These are phyloP conservation scores for Lichenothelia convexa DNA, from an alignment of 495 filamentous ascomycete species.

Conservation along the genomic window DNA sequence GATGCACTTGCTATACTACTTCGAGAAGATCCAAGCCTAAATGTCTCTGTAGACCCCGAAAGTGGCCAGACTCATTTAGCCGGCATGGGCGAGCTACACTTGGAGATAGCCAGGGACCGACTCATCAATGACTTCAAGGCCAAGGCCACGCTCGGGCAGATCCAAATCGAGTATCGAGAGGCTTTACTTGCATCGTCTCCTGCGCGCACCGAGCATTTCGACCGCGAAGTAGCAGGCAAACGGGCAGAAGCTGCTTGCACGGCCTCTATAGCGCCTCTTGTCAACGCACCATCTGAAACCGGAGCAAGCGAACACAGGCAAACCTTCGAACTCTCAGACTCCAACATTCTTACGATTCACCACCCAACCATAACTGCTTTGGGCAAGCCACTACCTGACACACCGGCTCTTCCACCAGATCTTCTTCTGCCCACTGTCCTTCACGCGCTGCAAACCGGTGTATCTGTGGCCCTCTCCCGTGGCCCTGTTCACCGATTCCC, in stretches of 20 bases:
- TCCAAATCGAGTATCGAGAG: slow-evolving; percentile 91
- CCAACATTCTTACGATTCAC: slow-evolving; percentile 20
- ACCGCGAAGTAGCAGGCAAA: slow-evolving; percentile 64
- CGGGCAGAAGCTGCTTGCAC: slow-evolving; percentile 58
- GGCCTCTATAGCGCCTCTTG: slow-evolving; percentile 43
- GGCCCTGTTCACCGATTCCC: slow-evolving; percentile 64
- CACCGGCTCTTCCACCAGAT: slow-evolving; percentile 32
- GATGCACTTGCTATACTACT: slow-evolving; percentile 59
- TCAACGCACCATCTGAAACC: slow-evolving; percentile 32
- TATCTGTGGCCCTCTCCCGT: slow-evolving; percentile 65
- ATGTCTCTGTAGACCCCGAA: slow-evolving; percentile 69
- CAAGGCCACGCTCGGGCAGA: slow-evolving; percentile 77
- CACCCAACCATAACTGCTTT: slow-evolving; percentile 17
- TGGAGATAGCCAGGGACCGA: slow-evolving; percentile 82
- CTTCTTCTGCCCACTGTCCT: slow-evolving; percentile 38
- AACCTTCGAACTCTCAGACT: slow-evolving; percentile 20
- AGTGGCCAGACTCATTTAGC: slow-evolving; percentile 82
- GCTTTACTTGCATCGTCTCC: slow-evolving; percentile 36
- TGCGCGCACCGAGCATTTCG: slow-evolving; percentile 43
- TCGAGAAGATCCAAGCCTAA: slow-evolving; percentile 86
- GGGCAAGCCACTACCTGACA: slow-evolving; percentile 6
- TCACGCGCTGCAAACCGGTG: slow-evolving; percentile 55
- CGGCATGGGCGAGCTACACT: slow-evolving; percentile 96
- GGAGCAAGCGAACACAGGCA: neutral
- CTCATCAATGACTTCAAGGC: slow-evolving; percentile 77